Percentiles rank a stretch among this genome's conserved stretches.
Conservation (phyloP, 495 filamentous ascomycete genomes). For the Neurospora sp. region DNA sequence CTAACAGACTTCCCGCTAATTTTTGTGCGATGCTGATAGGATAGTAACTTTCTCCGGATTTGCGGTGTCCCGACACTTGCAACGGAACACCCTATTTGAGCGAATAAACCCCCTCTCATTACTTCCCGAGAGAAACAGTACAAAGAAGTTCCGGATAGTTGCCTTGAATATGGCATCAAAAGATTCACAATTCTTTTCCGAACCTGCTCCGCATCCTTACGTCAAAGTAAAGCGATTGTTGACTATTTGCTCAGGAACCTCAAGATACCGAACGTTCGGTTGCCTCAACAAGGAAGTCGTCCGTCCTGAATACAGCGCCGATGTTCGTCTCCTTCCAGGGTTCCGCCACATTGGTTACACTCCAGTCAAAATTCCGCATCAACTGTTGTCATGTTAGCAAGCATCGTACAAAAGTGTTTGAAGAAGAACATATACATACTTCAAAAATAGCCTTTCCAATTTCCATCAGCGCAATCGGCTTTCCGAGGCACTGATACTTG, state of each 20-base stretch:
- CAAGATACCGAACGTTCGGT: neutral
- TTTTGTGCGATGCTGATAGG: neutral
- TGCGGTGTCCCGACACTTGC: too few relatives aligned
- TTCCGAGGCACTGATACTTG: slow-evolving; percentile 28
- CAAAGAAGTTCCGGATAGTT: too few relatives aligned
- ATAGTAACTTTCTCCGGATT: neutral
- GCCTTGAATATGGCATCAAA: too few relatives aligned
- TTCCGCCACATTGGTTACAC: slow-evolving; percentile 30
- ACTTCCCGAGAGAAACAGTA: too few relatives aligned
- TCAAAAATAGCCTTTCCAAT: slow-evolving; percentile 44
- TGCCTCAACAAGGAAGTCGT: slow-evolving; percentile 11
- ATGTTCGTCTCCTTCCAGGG: slow-evolving; percentile 22
- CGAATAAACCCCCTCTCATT: too few relatives aligned
- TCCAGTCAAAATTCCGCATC: slow-evolving; percentile 39
- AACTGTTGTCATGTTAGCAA: slow-evolving; percentile 22
- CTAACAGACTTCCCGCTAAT: neutral
- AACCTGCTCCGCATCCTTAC: too few relatives aligned
- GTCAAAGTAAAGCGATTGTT: neutral
- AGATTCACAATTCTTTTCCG: too few relatives aligned
- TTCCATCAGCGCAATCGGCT: slow-evolving; percentile 28
- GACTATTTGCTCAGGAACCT: neutral
- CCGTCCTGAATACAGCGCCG: slow-evolving; percentile 6
- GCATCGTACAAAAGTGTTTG: neutral
- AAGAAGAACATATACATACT: slow-evolving; percentile 18
- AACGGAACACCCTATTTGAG: too few relatives aligned